These are phyloP conservation scores for Tuber indicum DNA, from an alignment of 495 filamentous ascomycete genomes.

Conservation along the genomic window DNA sequence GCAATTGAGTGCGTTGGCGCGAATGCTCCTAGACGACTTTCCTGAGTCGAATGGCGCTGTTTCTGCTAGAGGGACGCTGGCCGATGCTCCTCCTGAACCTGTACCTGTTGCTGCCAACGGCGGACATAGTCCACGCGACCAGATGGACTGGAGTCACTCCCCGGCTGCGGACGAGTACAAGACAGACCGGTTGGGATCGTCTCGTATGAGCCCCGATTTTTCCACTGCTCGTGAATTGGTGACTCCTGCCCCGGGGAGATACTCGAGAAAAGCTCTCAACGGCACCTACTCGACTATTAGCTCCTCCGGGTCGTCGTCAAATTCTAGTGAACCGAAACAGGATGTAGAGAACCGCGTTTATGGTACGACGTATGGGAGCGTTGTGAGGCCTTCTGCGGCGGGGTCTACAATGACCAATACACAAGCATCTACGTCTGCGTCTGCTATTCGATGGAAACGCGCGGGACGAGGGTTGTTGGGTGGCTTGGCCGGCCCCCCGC, in stretches of 20 bases:
- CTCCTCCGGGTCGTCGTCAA: constrained; percentile 29
- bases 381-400: constrained; percentile 22
- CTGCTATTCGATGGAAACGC: constrained; percentile 40
- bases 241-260: constrained; percentile 34
- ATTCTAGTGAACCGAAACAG: constrained; percentile 27
- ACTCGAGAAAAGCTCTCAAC: constrained; percentile 26
- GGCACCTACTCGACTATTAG: constrained; percentile 11
- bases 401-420: constrained; percentile 27
- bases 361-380: constrained; percentile 26
- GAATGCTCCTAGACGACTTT: constrained; percentile 40
- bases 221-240: constrained; percentile 34
- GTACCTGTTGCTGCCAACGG: constrained; percentile 8
- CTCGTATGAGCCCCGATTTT: constrained; percentile 32
- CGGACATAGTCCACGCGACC: constrained; percentile 16
- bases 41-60: constrained; percentile 22
- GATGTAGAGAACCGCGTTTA: constrained; percentile 17
- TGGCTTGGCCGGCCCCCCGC: constrained; percentile 37
- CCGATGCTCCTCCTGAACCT: neutral
- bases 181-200: constrained; percentile 9
- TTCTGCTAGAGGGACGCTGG: constrained; percentile 14
- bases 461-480: constrained; percentile 35
- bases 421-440: constrained; percentile 33
- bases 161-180: constrained; percentile 23
- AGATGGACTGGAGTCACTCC: constrained; percentile 38
- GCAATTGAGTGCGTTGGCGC: constrained; percentile 39